Evolutionary conservation across 805 yeast species (phyloP), one percentile per base, ranked within the genome.

Genomic region (Candida stauntonica): DNA sequence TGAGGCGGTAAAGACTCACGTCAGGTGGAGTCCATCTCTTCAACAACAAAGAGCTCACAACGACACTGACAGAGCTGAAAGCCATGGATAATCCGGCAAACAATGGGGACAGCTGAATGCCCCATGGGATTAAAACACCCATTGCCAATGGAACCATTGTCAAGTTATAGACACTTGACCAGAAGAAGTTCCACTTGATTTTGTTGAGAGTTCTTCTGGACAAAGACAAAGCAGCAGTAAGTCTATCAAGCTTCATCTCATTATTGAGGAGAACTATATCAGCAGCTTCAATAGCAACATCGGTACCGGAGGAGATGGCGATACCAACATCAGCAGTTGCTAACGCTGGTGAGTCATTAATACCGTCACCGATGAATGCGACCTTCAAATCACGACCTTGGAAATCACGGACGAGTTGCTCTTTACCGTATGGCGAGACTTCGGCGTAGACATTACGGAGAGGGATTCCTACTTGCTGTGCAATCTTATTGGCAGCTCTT

Each of bases 291-390:
- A 93, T 83, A 1, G 99, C 98, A 50, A 93, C 86, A 54, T 93
- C 98, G 0, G 98, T 86, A 5, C 98, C 96, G 0, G 94, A 76
- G 8, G 94, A 81, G 41, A 94, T 77, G 9, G 98, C 93, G 52
- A 94, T 78, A 17, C 99, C 99, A 15, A 93, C 63, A 48, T 88
- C 86, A 1, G 96, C 84, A 39, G 82, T 73, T 1, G 86, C 95
- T 39, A 93, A 70, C 0, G 98, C 98, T 0, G 99, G 97, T 0
- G 98, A 95, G 58, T 93, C 99, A 60, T 93, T 93, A 48, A 93
- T 86, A 43, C 99, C 99, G 63, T 93, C 99, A 27, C 99, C 99
- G 17, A 93, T 81, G 69, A 94, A 88, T 5, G 89, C 91, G 29
- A 93, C 81, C 14, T 68, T 64, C 9, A 63, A 51, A 2, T 66